Base-by-base conservation (phyloP, 2,329 filamentous ascomycete species). In the Stenocarpella maydis region DNA sequence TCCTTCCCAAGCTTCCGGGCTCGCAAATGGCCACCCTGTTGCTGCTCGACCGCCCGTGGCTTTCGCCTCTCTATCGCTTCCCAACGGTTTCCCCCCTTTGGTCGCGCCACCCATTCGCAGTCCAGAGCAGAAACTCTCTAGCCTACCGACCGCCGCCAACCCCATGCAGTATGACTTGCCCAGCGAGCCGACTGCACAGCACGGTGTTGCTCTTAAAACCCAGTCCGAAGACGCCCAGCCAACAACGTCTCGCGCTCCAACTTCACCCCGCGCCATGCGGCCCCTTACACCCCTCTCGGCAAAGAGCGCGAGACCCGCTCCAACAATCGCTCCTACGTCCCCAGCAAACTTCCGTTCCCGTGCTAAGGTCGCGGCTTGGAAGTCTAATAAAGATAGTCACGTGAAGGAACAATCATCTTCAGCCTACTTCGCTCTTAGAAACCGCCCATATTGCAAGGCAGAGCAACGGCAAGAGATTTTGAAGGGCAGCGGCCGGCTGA, bases 401-500 rank as follows among this genome's bases (percentile, higher is more conserved):
- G 31, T 50, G 45, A 8, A 31, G 19, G 24, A 34, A 19, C 41
- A n/a, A 26, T 14, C 34, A 9, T n/a, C 34, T 5, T 60, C 58
- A 3, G 54, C 54, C 2, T 72, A 53, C 61, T 71, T 71, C 34
- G 55, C 71, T 2, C 28, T 72, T 14, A 10, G 41, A 10, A 65
- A 60, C 15, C 75, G 73, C 0, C 78, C 78, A 0, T 80, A 80
- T 17, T 34, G 74, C 0, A 52, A 71, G 6, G 69, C 69, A 0
- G 67, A 69, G 3, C 66, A 72, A n/a, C 74, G 75, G 39, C 34
- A 69, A 1, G 70, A 58, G 0, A 68, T 78, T 0, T 3, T 74
- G 9, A 70, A 60, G 1, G 72, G 74, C 3, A 66, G 71, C 8
- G 70, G 71, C 4, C 65, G 67, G 21, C 54, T 75, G 5, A 43